Conservation (phyloP, 2,329 filamentous ascomycete genomes). For the Aspergillus neoniger region DNA sequence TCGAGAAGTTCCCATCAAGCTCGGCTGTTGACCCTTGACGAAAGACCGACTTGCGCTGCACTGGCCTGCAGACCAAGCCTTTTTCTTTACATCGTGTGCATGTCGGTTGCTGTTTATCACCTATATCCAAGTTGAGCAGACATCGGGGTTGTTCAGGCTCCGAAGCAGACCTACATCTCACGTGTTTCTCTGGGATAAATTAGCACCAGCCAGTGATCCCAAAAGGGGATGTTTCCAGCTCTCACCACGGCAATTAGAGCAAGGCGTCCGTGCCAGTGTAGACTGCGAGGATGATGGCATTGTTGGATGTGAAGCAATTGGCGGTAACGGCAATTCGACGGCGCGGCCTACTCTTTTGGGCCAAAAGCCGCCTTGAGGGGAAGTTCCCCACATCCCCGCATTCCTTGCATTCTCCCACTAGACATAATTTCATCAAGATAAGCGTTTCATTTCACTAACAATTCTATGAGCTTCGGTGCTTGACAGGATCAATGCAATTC, state of each 20-base stretch:
- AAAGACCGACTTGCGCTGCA: conserved; percentile 17
- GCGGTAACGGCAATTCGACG: neutral
- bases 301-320: neutral
- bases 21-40: conserved; percentile 22
- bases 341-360: neutral
- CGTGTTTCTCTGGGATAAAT: conserved; percentile 3
- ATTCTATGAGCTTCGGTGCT: neutral
- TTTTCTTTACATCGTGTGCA: conserved; percentile 21
- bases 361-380: neutral
- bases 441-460: neutral
- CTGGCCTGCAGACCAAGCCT: conserved; percentile 16
- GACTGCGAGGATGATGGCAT: neutral
- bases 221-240: too few relatives aligned
- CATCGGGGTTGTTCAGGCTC: neutral
- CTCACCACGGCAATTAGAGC: conserved; percentile 1
- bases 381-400: conserved; percentile 2
- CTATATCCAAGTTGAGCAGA: neutral
- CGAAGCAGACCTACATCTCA: neutral
- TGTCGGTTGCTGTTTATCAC: conserved; percentile 19
- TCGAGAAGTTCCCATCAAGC: conserved; percentile 4
- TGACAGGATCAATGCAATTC: neutral
- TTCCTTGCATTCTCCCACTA: neutral
- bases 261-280: neutral
- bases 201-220: too few relatives aligned
- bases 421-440: neutral